Conservation (phyloP, 768 basidiomycete genomes). For the Leucogyrophana mollusca region DNA sequence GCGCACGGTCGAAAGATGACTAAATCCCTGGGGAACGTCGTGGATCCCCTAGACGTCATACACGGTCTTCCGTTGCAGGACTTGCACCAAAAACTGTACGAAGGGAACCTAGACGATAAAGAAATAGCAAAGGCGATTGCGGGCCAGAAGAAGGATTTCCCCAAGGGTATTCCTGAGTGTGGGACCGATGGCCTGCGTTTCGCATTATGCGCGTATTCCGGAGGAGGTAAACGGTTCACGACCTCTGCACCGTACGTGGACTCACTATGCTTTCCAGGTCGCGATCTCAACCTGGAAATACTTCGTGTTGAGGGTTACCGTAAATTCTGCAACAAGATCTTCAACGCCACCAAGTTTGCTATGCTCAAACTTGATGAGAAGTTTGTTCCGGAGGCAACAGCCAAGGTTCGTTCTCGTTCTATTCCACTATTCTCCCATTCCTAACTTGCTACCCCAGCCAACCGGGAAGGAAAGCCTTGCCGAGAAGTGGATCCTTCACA, state of each 20-base stretch:
- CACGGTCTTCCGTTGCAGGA: constrained; percentile 76
- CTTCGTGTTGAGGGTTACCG: constrained; percentile 95
- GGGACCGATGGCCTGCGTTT: constrained; percentile 96
- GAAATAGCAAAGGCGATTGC: constrained; percentile 88
- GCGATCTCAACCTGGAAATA: constrained; percentile 97
- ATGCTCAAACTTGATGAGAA: constrained; percentile 90
- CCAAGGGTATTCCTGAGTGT: constrained; percentile 98
- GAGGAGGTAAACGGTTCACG: constrained; percentile 57
- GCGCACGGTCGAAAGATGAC: constrained; percentile 99
- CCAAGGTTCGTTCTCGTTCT: constrained; percentile 52
- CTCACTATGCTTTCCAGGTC: constrained; percentile 50
- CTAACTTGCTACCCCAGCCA: constrained; percentile 45
- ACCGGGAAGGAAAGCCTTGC: constrained; percentile 90
- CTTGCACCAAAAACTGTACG: constrained; percentile 81
- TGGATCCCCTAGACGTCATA: constrained; percentile 95
- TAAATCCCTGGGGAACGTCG: constrained; percentile 96
- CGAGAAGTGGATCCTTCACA: constrained; percentile 94
- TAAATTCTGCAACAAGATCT: constrained; percentile 99
- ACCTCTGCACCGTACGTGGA: background rate
- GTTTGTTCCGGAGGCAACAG: constrained; percentile 71
- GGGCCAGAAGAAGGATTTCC: constrained; percentile 99
- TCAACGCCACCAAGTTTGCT: constrained; percentile 99
- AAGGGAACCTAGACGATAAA: constrained; percentile 91
- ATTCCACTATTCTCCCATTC: background rate
- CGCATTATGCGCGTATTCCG: constrained; percentile 91